Evolutionary conservation across 1,284 basidiomycete species (phyloP).

Genomic region (Inonotus hispidus): DNA sequence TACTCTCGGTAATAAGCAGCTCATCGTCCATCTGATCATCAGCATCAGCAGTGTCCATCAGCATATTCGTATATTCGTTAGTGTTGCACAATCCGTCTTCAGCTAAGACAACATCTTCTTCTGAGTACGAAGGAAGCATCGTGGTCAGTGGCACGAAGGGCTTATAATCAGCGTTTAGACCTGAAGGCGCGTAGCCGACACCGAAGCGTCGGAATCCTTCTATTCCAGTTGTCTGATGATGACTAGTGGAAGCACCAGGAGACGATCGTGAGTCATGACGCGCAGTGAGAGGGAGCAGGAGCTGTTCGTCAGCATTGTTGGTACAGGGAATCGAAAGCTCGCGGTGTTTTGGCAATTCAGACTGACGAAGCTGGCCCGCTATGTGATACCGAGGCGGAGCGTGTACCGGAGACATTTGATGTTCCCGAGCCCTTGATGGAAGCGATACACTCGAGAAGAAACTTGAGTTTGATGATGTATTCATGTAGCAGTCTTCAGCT

Average conservation of each 20-base stretch:
- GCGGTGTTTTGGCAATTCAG: background rate
- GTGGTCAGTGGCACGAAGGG: background rate
- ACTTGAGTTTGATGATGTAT: background rate
- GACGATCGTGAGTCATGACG: constrained; percentile 19
- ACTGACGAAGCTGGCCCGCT: too few species aligned
- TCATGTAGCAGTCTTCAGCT: background rate
- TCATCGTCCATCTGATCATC: background rate
- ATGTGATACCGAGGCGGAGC: background rate
- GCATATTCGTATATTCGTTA: background rate
- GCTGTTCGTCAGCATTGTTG: background rate
- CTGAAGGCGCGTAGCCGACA: constrained; percentile 9
- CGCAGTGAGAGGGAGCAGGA: constrained; percentile 21
- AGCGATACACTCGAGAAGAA: background rate
- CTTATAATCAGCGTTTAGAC: background rate
- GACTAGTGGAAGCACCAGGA: constrained; percentile 1
- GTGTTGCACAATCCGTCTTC: background rate
- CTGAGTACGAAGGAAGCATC: constrained; percentile 4
- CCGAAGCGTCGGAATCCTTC: constrained; percentile 11
- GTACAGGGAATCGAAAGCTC: constrained; percentile 8
- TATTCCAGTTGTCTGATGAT: background rate
- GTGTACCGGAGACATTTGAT: too few species aligned
- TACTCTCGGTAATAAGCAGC: background rate
- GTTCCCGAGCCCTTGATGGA: background rate
- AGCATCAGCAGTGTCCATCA: background rate
- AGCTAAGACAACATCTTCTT: background rate